Base-by-base conservation (phyloP, 305 asterid genomes). In the Fraxinus latifolia region DNA sequence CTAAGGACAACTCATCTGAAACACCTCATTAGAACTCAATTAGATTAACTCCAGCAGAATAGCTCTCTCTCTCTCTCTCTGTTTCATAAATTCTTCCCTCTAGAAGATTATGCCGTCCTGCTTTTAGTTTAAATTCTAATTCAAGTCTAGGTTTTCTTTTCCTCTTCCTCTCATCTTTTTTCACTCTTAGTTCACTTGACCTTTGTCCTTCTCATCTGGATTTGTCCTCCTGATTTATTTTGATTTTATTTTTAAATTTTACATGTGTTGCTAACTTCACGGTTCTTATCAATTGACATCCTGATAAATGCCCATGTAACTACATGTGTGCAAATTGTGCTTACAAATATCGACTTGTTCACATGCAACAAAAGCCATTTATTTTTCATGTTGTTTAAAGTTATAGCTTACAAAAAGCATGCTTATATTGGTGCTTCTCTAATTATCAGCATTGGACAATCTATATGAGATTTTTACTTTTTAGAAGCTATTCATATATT, bases 1-100 rank as follows among this genome's bases (percentile, higher is more conserved):
- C 21, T 60, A 39, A 37, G n/a, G 71, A 77, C 58, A 76, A 25
- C 82, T 39, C 79, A 42, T 19, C 79, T 58, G 42, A 71, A 60
- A 84, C 73, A 37, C 25, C 76, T 60, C 32, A 31, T 19, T 23
- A 7, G 32, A 60, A 60, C 5, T 60, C 70, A 19, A 60, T 60
- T 60, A 60, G 70, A 60, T 21, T 44, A 44, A 44, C 55, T 44
- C 55, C 55, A 44, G 55, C 55, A 34, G 6, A 77, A 32, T 5
- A 3, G 31, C 27, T 29, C 73, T 74, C 47, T 70, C 31, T 19
- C 68, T 58, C 12, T 17, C 60, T 14, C 60, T 53, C 65, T 39
- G 4, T 39, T 5, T 14, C 68, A 60, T 23, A 19, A 19, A 21
- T 21, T 62, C 34, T 31, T n/a, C 44, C 42, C 5, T 23, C 36